Evolutionary conservation across 208 protist genomes (phyloP).

Genomic region (Crithidia expoeki): DNA sequence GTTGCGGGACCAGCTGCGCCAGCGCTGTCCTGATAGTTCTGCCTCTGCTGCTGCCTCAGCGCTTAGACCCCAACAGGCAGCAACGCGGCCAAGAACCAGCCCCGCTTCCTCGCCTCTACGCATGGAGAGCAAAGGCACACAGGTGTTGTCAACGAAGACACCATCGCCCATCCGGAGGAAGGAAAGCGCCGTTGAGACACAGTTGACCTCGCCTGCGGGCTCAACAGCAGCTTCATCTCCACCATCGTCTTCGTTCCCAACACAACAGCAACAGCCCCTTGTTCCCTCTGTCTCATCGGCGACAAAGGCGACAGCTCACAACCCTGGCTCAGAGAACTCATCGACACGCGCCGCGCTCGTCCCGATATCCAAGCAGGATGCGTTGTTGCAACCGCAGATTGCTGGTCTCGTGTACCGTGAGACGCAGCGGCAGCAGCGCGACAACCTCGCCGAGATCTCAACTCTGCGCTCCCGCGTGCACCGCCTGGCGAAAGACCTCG

Average conservation of each 20-base stretch:
- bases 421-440: constrained; percentile 58
- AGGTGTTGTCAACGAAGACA: constrained; percentile 39
- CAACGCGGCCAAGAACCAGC: not conserved
- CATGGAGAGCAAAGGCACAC: constrained; percentile 41
- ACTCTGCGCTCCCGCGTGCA: constrained; percentile 45
- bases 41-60: not conserved
- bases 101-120: not conserved
- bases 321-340: not conserved
- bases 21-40: not conserved
- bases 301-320: not conserved
- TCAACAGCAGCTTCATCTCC: not conserved
- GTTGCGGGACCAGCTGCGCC: constrained; percentile 47
- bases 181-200: constrained; percentile 2
- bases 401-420: constrained; percentile 55
- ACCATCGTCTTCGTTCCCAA: not conserved
- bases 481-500: constrained; percentile 58
- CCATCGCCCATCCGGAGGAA: constrained; percentile 8
- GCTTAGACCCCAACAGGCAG: not conserved
- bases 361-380: constrained; percentile 31
- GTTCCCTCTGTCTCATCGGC: not conserved
- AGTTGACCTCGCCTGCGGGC: not conserved
- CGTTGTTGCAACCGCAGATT: constrained; percentile 55
- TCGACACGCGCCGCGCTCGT: constrained; percentile 5
- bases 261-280: not conserved
- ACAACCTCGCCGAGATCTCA: constrained; percentile 73